These are phyloP conservation scores for Penicillium atrosanguineum DNA, from an alignment of 495 filamentous ascomycete genomes.

Conservation along the genomic window DNA sequence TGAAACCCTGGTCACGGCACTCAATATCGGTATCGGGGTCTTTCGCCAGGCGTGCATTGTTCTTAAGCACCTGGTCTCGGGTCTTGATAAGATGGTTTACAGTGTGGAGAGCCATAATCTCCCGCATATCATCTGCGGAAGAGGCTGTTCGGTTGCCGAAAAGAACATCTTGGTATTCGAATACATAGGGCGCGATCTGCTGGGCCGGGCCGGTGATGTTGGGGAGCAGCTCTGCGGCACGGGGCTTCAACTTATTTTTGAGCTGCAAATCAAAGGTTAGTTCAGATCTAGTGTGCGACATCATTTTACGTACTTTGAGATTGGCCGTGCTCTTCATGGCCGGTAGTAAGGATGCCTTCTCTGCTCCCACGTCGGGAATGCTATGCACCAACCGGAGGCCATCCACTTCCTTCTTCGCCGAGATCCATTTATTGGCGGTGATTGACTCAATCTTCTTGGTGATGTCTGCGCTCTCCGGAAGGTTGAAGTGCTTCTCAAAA, in stretches of 20 bases:
- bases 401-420: constrained; percentile 42
- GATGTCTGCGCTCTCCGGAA: constrained; percentile 56
- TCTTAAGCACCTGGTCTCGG: constrained; percentile 86
- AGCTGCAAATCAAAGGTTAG: constrained; percentile 24
- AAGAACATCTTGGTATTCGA: constrained; percentile 79
- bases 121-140: constrained; percentile 64
- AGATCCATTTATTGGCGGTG: constrained; percentile 56
- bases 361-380: constrained; percentile 36
- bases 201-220: constrained; percentile 33
- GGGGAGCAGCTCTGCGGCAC: constrained; percentile 34
- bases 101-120: constrained; percentile 75
- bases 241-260: constrained; percentile 43
- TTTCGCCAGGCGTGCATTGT: constrained; percentile 72
- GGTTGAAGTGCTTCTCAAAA: constrained; percentile 76
- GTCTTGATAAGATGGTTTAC: constrained; percentile 94
- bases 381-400: constrained; percentile 41
- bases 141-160: constrained; percentile 66
- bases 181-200: constrained; percentile 42
- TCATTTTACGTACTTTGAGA: constrained; percentile 30
- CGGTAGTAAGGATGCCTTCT: constrained; percentile 27
- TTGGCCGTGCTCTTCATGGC: constrained; percentile 35
- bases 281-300: background rate
- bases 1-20: constrained; percentile 91
- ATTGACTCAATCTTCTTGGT: constrained; percentile 51
- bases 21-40: constrained; percentile 65